Evolutionary conservation across 345 rosid genomes (phyloP), one percentile per base, ranked within the genome.

Genomic region (Syzygium grande): DNA sequence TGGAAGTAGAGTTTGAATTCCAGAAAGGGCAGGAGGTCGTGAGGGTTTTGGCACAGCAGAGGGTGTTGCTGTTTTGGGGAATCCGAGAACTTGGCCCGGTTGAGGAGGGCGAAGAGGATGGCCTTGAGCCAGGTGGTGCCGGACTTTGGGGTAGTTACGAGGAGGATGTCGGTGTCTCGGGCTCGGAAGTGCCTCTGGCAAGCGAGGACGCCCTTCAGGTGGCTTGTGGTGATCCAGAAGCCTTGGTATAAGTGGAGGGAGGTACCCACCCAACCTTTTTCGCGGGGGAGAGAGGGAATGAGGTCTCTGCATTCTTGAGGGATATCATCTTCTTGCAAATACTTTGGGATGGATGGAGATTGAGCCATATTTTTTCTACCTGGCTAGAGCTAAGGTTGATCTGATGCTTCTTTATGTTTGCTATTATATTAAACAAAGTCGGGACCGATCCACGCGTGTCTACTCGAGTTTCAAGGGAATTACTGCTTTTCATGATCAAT

Each of bases 51-150:
- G 34, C 14, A 6, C 30, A 85, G 85, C 16, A 88, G 29, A 49
- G 87, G 87, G 41, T 25, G 87, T 19, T 85, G 38, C 15, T 19
- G n/a, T 41, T 11, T 25, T 23, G 63, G 29, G 25, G n/a, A n/a
- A n/a, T 43, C 56, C 7, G 84, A 34, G 63, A 63, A 65, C 54
- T 51, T 19, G 22, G 84, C 16, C 11, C 87, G 88, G 46, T 87
- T 80, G 27, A 80, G 6, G 88, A 55, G 85, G 49, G 52, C 56
- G 43, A 86, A 86, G 61, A 86, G 46, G 63, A 86, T 11, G 84
- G 87, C 87, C 84, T 86, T 56, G 23, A 78, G 9, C 89, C 89
- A 84, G 9, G 89, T 87, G 51, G 89, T 87, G 83, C 89, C 89
- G 7, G 86, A 58, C 51, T 87, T 87, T 29, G 89, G 86, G 13